Base-by-base conservation (phyloP, 371 early-diverging fungal genomes). In the Amoeboradix gromovi region DNA sequence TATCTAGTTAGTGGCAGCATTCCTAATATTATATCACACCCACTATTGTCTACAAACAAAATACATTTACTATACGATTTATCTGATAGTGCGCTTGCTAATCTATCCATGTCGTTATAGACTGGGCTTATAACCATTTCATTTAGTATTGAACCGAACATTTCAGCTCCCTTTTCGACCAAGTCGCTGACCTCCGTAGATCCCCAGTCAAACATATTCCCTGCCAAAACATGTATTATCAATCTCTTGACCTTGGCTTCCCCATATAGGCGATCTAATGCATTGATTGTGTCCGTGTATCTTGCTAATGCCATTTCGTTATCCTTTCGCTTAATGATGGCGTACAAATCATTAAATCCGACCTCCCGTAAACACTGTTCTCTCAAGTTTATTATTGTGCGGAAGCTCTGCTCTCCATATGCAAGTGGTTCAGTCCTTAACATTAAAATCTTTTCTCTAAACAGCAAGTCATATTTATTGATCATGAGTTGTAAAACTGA, bases 141-240 rank as follows among this genome's bases (percentile, higher is more conserved):
- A 1, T 68, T 1, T 30, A 70, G 30, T 0, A 85, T 86, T 0
- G 71, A 71, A 2, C 71, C 74, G 71, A 86, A 82, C 65, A 77
- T 78, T 66, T 86, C 73, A 29, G 76, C 74, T 22, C 83, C 83
- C 12, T 69, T 48, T 17, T 73, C 72, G 28, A 86, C 72, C 75
- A 79, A 68, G 65, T 77, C 77, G 27, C 78, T 77, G 29, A 86
- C 75, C 30, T 76, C 75, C 17, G 77, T 75, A 0, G 82, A 78
- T 29, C 74, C 75, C 87, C 87, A 87, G 74, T 87, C 87, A 70
- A 81, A 86, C 85, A 86, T 85, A 74, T 87, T 87, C n/a, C 80
- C 78, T 74, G 85, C 84, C 67, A 86, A 71, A 22, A 84, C 77
- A 71, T 85, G 83, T 29, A 79, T 76, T 66, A 85, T 67, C 31